Evolutionary conservation across 208 protist species (phyloP).

Genomic region (Trypanosoma lewisi): DNA sequence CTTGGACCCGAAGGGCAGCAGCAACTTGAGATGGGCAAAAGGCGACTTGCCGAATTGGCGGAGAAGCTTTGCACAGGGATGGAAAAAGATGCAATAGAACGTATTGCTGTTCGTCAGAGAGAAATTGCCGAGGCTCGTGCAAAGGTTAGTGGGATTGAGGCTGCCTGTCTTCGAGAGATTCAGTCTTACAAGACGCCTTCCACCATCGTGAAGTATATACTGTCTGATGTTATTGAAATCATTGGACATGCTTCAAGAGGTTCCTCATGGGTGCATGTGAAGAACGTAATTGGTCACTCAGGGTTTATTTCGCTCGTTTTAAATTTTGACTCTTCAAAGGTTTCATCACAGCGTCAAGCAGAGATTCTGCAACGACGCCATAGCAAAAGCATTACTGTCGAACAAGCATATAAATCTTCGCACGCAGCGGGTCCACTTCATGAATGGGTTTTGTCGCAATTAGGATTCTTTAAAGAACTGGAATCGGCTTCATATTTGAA

Average conservation of each 20-base stretch:
- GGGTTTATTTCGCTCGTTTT: slow-evolving; percentile 38
- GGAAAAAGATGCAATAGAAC: slow-evolving; percentile 13
- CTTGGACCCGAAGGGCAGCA: slow-evolving; percentile 5
- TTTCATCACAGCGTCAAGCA: slow-evolving; percentile 15
- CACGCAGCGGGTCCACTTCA: slow-evolving; percentile 32
- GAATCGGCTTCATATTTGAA: background rate
- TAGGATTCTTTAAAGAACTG: slow-evolving; percentile 22
- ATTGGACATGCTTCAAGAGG: slow-evolving; percentile 22
- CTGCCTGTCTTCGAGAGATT: slow-evolving; percentile 34
- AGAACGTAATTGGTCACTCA: slow-evolving; percentile 21
- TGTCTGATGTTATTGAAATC: slow-evolving; percentile 40
- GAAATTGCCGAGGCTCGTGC: slow-evolving; percentile 28
- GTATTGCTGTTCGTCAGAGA: slow-evolving; percentile 10
- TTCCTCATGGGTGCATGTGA: slow-evolving; percentile 26
- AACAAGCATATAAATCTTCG: slow-evolving; percentile 32
- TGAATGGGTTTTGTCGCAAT: slow-evolving; percentile 37
- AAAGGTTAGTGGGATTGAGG: slow-evolving; percentile 34
- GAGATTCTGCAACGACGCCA: slow-evolving; percentile 31
- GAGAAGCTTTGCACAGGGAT: slow-evolving; percentile 10
- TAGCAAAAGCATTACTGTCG: slow-evolving; percentile 19
- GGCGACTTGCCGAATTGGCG: slow-evolving; percentile 3
- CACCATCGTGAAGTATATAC: slow-evolving; percentile 23
- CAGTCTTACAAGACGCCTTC: slow-evolving; percentile 29
- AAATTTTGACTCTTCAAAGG: slow-evolving; percentile 33
- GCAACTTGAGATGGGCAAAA: slow-evolving; percentile 4